Evolutionary conservation across 768 basidiomycete species (phyloP), one percentile per base, ranked within the genome.

Genomic region (Punctularia strigosozonata): DNA sequence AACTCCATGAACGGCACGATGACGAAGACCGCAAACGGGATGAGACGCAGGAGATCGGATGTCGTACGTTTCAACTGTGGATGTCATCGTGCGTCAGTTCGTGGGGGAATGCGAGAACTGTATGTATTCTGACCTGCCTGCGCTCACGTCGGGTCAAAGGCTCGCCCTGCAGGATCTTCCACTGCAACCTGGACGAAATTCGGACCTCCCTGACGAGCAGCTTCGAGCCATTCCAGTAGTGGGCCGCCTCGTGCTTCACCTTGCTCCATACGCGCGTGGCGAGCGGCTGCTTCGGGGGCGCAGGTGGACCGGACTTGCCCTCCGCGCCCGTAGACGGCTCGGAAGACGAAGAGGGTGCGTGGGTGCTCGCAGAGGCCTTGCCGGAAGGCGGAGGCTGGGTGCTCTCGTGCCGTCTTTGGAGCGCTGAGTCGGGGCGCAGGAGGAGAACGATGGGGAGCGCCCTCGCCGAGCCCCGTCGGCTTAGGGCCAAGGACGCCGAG

Each of bases 1-100:
- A 99, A 57, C 56, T 98, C 95, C 94, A 98, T 98, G 70, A 98
- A 98, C 1, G 95, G 95, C 3, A 99, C 88, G 50, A 95, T 68
- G 46, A 98, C 55, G 63, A 99, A 97, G 36, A 89, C 89, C 5
- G 86, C 77, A 60, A 99, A 99, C 1, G 95, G 95, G 18, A 98
- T 79, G 12, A 99, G 77, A 22, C 95, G 78, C 38, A 99, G 61
- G 22, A 98, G 55, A 60, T 99, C 95, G 59, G 81, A 80, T 0
- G 92, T 98, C 1, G 95, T 99, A 32, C 94, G 79, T 60, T 72
- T 84, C 50, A 98, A 64, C 91, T 98, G 50, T 13, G 12, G 30
- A 17, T 14, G 12, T 31, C 25, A 36, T 13, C 8, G 12, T 31
- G 15, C 13, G 12, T 30, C 25, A 36, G 44, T 30, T 43, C 28